Conservation (phyloP, 2,329 filamentous ascomycete genomes). For the Ascochyta clinopodiicola region DNA sequence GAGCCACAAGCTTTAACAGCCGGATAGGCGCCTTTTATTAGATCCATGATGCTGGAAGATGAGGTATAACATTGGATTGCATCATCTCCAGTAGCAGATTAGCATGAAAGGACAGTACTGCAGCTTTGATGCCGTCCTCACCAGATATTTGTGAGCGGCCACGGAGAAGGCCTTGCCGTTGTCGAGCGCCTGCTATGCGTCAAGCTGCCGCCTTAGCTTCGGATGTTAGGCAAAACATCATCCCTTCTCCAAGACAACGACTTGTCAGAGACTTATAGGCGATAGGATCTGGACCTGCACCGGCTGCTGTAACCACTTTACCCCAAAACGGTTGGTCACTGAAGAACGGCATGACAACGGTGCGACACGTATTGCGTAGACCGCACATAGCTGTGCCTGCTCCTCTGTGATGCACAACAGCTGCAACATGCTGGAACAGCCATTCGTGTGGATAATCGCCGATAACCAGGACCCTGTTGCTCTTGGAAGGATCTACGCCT, state of each 20-base stretch:
- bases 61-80: constrained; percentile 28
- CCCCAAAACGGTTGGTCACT: constrained; percentile 39
- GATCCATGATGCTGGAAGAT: constrained; percentile 32
- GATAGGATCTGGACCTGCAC: constrained; percentile 37
- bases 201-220: constrained; percentile 24
- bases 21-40: constrained; percentile 23
- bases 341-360: constrained; percentile 80
- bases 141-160: constrained; percentile 27
- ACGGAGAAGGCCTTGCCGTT: too few relatives aligned
- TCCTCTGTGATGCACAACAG: too few relatives aligned
- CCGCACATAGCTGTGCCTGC: constrained; percentile 88
- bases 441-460: constrained; percentile 86
- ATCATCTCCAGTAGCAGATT: constrained; percentile 35
- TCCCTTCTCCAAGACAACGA: constrained; percentile 31
- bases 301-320: constrained; percentile 37
- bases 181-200: too few relatives aligned
- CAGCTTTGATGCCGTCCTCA: constrained; percentile 33
- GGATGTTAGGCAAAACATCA: constrained; percentile 30
- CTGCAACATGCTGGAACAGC: constrained; percentile 79
- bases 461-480: constrained; percentile 54
- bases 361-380: constrained; percentile 76
- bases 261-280: constrained; percentile 28
- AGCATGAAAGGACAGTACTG: constrained; percentile 34
- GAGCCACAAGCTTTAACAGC: constrained; percentile 32
- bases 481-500: not conserved